phyloP scores from a whole-genome alignment of 2,329 filamentous ascomycete genomes.

The Claviceps sp. region DNA sequence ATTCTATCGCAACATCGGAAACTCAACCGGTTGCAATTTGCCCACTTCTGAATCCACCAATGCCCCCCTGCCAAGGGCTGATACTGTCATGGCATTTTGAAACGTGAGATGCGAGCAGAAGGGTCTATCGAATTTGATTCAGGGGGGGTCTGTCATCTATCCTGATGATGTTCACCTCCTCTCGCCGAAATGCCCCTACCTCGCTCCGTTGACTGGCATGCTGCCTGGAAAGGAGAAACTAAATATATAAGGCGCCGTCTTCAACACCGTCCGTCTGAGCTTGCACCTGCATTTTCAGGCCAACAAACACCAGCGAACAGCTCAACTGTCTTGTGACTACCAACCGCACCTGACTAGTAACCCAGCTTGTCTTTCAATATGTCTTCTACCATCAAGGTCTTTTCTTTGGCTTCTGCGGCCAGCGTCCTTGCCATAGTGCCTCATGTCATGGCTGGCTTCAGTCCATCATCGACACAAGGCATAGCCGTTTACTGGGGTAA shows the following conservation, averaged over 20 bases:
- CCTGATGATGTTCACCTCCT: neutral
- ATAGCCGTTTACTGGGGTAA: conserved; percentile 55
- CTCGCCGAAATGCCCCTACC: neutral
- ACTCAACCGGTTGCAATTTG: neutral
- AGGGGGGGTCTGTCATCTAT: neutral
- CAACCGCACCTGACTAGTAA: neutral
- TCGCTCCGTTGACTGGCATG: neutral
- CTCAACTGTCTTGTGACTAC: neutral
- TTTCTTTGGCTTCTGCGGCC: conserved; percentile 6
- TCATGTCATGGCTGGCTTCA: conserved; percentile 28
- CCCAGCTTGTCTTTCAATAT: neutral
- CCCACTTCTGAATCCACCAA: too few relatives aligned
- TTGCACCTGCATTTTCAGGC: neutral
- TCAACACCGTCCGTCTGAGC: neutral
- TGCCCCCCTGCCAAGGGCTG: neutral
- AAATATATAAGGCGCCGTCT: neutral
- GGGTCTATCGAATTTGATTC: neutral
- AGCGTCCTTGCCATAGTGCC: conserved; percentile 16
- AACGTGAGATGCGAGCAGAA: neutral
- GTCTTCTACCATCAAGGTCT: neutral
- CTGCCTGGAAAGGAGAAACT: neutral
- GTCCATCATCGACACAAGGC: conserved; percentile 33
- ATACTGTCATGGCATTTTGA: neutral
- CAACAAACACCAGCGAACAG: neutral
- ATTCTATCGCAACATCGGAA: neutral